These are phyloP conservation scores for Aegilops longissima DNA, from an alignment of 176 grass and related monocot species.

Conservation along the genomic window DNA sequence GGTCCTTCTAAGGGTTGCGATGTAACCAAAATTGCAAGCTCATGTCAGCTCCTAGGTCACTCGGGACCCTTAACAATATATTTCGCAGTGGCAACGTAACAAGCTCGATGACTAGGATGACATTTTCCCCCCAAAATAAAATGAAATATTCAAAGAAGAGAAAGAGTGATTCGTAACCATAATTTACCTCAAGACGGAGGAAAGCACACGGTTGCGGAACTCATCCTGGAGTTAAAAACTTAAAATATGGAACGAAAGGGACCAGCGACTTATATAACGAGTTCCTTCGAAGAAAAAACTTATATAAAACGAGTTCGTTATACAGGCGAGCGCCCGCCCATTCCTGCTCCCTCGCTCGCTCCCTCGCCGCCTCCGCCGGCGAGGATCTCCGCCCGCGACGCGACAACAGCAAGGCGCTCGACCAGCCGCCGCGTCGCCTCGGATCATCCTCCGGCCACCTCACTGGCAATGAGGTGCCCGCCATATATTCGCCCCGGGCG, in stretches of 20 bases:
- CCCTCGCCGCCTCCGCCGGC: slow-evolving; percentile 33
- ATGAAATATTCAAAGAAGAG: not conserved
- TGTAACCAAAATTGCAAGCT: too few species aligned
- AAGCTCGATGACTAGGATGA: too few species aligned
- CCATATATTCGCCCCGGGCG: slow-evolving; percentile 35
- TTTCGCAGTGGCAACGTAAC: too few species aligned
- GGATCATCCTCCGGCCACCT: not conserved
- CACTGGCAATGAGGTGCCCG: not conserved
- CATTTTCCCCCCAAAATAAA: too few species aligned
- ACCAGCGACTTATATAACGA: not conserved
- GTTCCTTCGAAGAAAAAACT: too few species aligned
- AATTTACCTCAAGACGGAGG: not conserved
- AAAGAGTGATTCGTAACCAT: not conserved
- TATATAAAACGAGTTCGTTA: not conserved
- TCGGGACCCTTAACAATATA: too few species aligned
- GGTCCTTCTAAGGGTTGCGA: not conserved
- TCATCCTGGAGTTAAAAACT: not conserved
- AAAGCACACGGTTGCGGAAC: not conserved
- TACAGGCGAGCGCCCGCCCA: not conserved
- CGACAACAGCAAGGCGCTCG: slow-evolving; percentile 35
- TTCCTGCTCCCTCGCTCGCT: not conserved
- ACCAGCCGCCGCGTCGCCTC: slow-evolving; percentile 35
- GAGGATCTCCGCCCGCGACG: slow-evolving; percentile 1
- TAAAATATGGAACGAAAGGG: not conserved
- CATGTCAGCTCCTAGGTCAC: too few species aligned